Evolutionary conservation across 805 yeast genomes (phyloP), one percentile per base, ranked within the genome.

Genomic region (Ogataea nitratoaversa): DNA sequence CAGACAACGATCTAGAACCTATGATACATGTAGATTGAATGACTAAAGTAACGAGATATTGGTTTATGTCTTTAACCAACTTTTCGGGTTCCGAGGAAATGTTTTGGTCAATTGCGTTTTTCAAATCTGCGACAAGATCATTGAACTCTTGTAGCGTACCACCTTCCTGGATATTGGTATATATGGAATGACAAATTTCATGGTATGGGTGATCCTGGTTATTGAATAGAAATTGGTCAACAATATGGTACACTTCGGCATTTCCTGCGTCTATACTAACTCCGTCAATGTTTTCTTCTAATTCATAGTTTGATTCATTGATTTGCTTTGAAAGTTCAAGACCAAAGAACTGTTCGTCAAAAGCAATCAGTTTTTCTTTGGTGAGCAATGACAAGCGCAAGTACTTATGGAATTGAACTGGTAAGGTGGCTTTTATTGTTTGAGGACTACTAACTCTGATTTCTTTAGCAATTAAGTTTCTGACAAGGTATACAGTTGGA

Each of bases 1-100:
- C 89, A 0, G 91, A 86, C 32, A 90, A 72, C 0, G 97, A 90
- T 57, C 97, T 75, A 34, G 88, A 82, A 12, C 98, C 97, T 42
- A 88, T 81, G 50, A 81, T 81, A 34, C 91, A 84, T 37, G 87
- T 71, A 0, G 83, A 70, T 54, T 86, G 91, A 52, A 82, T 71
- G 12, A 88, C 62, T 13, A 85, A 63, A 22, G 82, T 76, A 14
- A 84, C 67, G 28, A 82, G 59, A 40, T 82, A 70, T 50, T 64
- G 62, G 48, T 47, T 59, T 47, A 54, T 44, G 37, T 61, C 51
- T 19, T 41, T 37, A n/a, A 56, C 53, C 20, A 49, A 34, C 12
- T 30, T 34, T 1, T 38, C 39, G 4, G 42, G 49, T 14, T 37
- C 43, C 6, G 13, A 12, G 5, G 5, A 8, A 29, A 9, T 6